phyloP scores from a whole-genome alignment of 2,329 filamentous ascomycete genomes.

The Microcyclospora tardicrescens region DNA sequence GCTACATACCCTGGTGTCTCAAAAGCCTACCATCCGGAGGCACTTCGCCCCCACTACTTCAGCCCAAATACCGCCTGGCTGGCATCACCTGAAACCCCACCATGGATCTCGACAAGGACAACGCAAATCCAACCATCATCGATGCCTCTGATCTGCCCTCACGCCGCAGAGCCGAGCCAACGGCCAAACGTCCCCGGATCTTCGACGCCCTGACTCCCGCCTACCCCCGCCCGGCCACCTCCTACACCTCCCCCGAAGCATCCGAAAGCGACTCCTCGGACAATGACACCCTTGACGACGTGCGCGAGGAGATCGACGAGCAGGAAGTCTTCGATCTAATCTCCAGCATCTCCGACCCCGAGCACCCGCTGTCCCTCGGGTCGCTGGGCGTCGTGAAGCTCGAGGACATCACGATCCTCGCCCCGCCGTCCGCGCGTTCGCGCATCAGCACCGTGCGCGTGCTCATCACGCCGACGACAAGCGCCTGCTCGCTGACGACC shows the following conservation, averaged over 20 bases:
- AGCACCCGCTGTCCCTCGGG: slow-evolving; percentile 87
- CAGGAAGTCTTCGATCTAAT: slow-evolving; percentile 97
- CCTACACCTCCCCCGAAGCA: slow-evolving; percentile 17
- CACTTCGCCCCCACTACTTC: too few species aligned
- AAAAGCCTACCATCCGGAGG: too few species aligned
- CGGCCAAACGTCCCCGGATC: slow-evolving; percentile 38
- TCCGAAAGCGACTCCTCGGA: slow-evolving; percentile 29
- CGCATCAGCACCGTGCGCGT: slow-evolving; percentile 66
- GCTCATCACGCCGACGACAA: slow-evolving; percentile 89
- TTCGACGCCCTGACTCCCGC: slow-evolving; percentile 42
- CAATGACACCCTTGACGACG: slow-evolving; percentile 45
- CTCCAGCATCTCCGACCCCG: slow-evolving; percentile 86
- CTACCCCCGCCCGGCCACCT: slow-evolving; percentile 32
- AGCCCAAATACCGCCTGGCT: too few species aligned
- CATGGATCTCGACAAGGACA: slow-evolving; percentile 41
- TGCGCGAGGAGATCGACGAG: slow-evolving; percentile 78
- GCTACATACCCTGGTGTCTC: too few species aligned
- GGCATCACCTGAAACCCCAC: neutral
- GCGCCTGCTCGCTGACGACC: slow-evolving; percentile 90
- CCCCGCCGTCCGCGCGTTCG: slow-evolving; percentile 49
- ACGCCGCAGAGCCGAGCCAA: slow-evolving; percentile 39
- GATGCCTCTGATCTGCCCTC: slow-evolving; percentile 80
- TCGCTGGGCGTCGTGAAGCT: slow-evolving; percentile 91
- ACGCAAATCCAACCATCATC: slow-evolving; percentile 88
- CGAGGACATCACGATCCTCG: slow-evolving; percentile 73